Conservation (phyloP, 192 early-diverging fungal genomes). For the Backusella liffmaniae region DNA sequence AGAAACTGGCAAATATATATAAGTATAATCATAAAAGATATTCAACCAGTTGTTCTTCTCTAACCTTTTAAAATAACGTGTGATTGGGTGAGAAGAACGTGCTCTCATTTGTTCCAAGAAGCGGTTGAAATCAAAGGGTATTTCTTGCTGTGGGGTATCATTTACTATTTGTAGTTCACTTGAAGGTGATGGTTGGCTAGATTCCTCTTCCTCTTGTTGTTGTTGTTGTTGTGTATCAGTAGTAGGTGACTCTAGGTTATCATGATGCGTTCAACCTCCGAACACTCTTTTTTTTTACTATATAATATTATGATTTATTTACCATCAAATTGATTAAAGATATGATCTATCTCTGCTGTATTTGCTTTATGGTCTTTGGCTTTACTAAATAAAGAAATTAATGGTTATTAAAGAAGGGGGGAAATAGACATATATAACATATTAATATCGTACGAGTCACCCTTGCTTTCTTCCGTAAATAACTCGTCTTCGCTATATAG, state of each 20-base stretch:
- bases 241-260: neutral
- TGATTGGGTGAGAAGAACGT: slow-evolving; percentile 58
- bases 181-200: neutral
- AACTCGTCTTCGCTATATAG: slow-evolving; percentile 4
- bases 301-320: neutral
- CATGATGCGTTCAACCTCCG: neutral
- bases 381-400: neutral
- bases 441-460: slow-evolving; percentile 14
- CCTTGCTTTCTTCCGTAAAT: slow-evolving; percentile 2
- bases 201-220: neutral
- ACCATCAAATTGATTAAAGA: slow-evolving; percentile 18
- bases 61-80: slow-evolving; percentile 60
- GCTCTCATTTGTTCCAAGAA: slow-evolving; percentile 73
- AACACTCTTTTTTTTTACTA: neutral
- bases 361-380: slow-evolving; percentile 2
- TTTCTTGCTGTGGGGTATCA: slow-evolving; percentile 18
- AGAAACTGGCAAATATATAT: slow-evolving; percentile 45
- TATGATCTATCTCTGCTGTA: slow-evolving; percentile 19
- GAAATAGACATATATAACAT: neutral
- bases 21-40: too few relatives aligned
- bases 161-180: slow-evolving; percentile 1
- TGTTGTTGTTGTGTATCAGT: neutral
- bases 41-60: too few relatives aligned
- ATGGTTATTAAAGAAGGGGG: neutral
- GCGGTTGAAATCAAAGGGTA: slow-evolving; percentile 70